phyloP scores from a whole-genome alignment of 768 basidiomycete genomes.

The Boletus sp. region DNA sequence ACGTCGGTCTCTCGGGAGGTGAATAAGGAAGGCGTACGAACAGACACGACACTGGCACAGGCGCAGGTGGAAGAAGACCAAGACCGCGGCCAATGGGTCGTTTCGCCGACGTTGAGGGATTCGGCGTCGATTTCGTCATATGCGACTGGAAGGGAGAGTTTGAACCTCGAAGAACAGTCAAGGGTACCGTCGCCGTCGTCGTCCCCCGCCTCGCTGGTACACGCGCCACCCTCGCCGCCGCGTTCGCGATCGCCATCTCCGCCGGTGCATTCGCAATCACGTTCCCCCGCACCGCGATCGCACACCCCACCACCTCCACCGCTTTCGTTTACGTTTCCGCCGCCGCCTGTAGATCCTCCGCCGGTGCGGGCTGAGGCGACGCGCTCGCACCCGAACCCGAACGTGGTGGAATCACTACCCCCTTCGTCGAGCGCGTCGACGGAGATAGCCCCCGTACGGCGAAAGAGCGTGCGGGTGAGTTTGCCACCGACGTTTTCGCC shows the following conservation, averaged over 20 bases:
- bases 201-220: neutral
- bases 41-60: too few relatives aligned
- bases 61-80: neutral
- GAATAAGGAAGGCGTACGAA: neutral
- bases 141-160: constrained; percentile 60
- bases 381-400: neutral
- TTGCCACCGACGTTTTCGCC: constrained; percentile 73
- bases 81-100: too few relatives aligned
- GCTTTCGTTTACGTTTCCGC: constrained; percentile 12
- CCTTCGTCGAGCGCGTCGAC: constrained; percentile 19
- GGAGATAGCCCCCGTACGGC: constrained; percentile 24
- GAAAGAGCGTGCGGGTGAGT: constrained; percentile 79
- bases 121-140: constrained; percentile 52
- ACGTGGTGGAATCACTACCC: neutral
- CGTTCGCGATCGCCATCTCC: too few relatives aligned
- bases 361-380: neutral
- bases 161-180: constrained; percentile 33
- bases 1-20: neutral
- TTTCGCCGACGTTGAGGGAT: constrained; percentile 10
- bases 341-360: constrained; percentile 14
- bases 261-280: too few relatives aligned
- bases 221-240: neutral
- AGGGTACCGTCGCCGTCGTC: constrained; percentile 1
- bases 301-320: neutral
- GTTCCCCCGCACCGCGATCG: too few relatives aligned